Base-by-base conservation (phyloP, 2,329 filamentous ascomycete species). In the Alternaria sp. region DNA sequence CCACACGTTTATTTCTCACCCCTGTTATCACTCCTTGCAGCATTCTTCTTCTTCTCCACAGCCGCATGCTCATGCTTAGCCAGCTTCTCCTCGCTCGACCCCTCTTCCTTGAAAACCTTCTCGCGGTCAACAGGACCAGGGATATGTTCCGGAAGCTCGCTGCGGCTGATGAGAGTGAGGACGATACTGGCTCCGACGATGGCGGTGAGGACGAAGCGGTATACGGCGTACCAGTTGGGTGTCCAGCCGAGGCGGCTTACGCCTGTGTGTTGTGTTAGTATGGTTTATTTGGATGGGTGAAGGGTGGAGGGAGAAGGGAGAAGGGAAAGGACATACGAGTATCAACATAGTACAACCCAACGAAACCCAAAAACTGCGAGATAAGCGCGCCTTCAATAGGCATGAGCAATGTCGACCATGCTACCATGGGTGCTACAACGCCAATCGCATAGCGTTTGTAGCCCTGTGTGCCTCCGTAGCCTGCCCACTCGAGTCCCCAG, bases 161-260 rank as follows among this genome's bases (percentile, higher is more conserved):
- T 91, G 65, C 94, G 89, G 44, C 93, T 93, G 66, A 97, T 87
- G 69, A 97, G 83, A 67, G 88, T 95, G 70, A 93, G 83, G 45
- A 96, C 89, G 70, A 97, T 95, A 66, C 91, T 90, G 46, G 88
- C 84, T 43, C 95, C 94, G 26, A 97, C 94, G 64, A 97, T 87
- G 78, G 94, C 95, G 3, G 95, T 97, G 71, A 97, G 85, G 9
- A 97, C 90, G 80, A 97, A 97, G 32, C 95, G 92, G 83, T 97
- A 97, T 53, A 90, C 91, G 63, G 85, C 87, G 79, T 97, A 97
- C 94, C 94, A 97, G 40, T 85, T 77, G 23, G 94, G 94, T 3
- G 91, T 90, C 90, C 92, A 96, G 68, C 93, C 94, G 44, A 85
- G 84, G 55, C 86, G 85, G 9, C 90, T 87, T 13, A 93, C 93